Evolutionary conservation across 371 early-diverging fungal species (phyloP), one percentile per base, ranked within the genome.

Genomic region (Blakeslea trispora): DNA sequence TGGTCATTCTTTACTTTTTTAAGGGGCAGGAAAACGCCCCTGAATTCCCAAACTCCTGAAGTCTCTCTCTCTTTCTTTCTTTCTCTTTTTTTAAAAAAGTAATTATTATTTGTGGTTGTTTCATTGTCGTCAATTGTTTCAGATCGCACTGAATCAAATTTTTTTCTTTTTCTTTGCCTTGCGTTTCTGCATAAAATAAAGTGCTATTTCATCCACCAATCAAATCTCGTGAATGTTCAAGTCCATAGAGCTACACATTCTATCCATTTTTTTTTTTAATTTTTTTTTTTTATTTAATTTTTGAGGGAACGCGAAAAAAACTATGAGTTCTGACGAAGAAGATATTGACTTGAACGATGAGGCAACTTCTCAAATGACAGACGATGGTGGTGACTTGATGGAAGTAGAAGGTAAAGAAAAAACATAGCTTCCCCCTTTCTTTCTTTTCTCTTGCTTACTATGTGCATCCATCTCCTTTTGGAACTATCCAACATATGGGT

Each of bases 301-400:
- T n/a, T n/a, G n/a, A n/a, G n/a, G n/a, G 7, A 28, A 28, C 28
- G 28, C 28, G 28, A 28, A 42, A 23, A 14, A 52, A n/a, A n/a
- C 15, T n/a, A 75, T 75, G 75, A 75, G 75, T 15, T 75, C 79
- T 5, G 79, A 75, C 54, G 79, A 78, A 64, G 78, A 79, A 44
- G 79, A 75, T 37, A 45, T 71, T 21, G 75, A 74, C 37, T 53
- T 73, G 15, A 69, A 71, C 49, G 77, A 74, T 13, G 73, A 71
- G 3, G 50, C 68, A 0, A 50, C 68, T 24, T 68, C 72, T n/a
- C 73, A 65, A 34, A 14, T 75, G 1, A 55, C 74, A 10, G 79
- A 79, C 24, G 79, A 75, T 47, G 75, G 70, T 10, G 44, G 45
- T 31, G 67, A 61, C 8, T 48, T 45, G 13, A 66, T 66, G 53